Evolutionary conservation across 805 yeast species (phyloP), one percentile per base, ranked within the genome.

Genomic region (Starmera amethionina): DNA sequence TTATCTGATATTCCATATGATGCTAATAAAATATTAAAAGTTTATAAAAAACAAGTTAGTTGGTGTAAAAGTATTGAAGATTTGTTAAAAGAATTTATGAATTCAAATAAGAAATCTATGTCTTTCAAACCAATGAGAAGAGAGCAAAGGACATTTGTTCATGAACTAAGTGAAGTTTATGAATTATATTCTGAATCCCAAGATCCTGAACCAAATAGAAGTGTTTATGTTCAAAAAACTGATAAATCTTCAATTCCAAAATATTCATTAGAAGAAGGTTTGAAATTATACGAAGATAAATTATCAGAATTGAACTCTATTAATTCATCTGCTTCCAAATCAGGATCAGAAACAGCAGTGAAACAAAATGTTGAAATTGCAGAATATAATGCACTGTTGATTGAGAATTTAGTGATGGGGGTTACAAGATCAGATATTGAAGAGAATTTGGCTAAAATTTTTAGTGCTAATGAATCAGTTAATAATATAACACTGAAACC

Each of bases 131-230:
- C 90, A 14, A 85, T 88, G 95, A 69, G 64, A 38, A 56, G 67
- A 12, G 72, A 77, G 5, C 90, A 84, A 56, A 65, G 96, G 36
- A 65, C 65, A 45, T 86, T 87, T 52, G 60, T 88, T 22, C 90
- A 79, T 52, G 77, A 76, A 39, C 52, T 88, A 33, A 80, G 88
- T 0, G 73, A 67, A 22, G 59, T 75, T 0, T 86, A 65, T 55
- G 64, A 70, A 11, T 50, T 86, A 11, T 77, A 73, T 48, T 66
- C 82, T 0, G 88, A 83, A 50, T 74, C 89, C 2, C 93, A 84
- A 45, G 96, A 85, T 57, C 75, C 73, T 3, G 96, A 86, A 47
- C 96, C 96, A 0, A 67, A 75, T 39, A 60, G 95, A 44, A 74
- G 82, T 10, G 90, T 87, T 1, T 78, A 73, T 46, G 67, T 87